phyloP scores from a whole-genome alignment of 352 stramenopile genomes.

The Phytophthora brassicae region DNA sequence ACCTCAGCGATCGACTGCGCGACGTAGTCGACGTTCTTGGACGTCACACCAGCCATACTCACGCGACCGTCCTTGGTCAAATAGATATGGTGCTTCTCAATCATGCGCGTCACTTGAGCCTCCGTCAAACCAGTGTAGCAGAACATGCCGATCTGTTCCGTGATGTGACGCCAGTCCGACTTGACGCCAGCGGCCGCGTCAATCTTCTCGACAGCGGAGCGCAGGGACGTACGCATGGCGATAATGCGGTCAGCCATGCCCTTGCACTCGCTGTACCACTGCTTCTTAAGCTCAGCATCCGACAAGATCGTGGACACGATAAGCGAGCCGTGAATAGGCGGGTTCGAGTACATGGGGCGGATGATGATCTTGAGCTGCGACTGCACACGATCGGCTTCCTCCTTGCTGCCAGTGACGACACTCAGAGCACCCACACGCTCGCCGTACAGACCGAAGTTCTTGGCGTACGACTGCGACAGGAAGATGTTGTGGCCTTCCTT shows the following conservation, averaged over 20 bases:
- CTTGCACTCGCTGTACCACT: constrained; percentile 96
- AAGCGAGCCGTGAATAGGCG: constrained; percentile 96
- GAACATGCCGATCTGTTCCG: constrained; percentile 99
- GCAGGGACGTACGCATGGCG: constrained; percentile 90
- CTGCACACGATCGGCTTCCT: constrained; percentile 95
- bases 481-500: constrained; percentile 97
- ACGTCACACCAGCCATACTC: constrained; percentile 96
- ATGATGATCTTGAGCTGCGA: constrained; percentile 99
- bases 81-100: constrained; percentile 97
- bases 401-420: constrained; percentile 91
- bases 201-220: constrained; percentile 78
- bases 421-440: constrained; percentile 97
- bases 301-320: constrained; percentile 97
- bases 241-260: constrained; percentile 96
- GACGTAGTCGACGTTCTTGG: constrained; percentile 97
- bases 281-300: constrained; percentile 89
- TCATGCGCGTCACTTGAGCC: constrained; percentile 94
- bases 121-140: constrained; percentile 97
- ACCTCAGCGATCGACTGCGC: constrained; percentile 95
- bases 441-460: constrained; percentile 99
- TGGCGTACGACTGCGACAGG: constrained; percentile 98
- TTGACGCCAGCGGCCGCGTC: constrained; percentile 77
- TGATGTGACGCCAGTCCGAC: constrained; percentile 97
- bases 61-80: constrained; percentile 98
- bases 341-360: constrained; percentile 99